Evolutionary conservation across 331 rosid genomes (phyloP), one percentile per base, ranked within the genome.

Genomic region (Pyracantha coccinea): DNA sequence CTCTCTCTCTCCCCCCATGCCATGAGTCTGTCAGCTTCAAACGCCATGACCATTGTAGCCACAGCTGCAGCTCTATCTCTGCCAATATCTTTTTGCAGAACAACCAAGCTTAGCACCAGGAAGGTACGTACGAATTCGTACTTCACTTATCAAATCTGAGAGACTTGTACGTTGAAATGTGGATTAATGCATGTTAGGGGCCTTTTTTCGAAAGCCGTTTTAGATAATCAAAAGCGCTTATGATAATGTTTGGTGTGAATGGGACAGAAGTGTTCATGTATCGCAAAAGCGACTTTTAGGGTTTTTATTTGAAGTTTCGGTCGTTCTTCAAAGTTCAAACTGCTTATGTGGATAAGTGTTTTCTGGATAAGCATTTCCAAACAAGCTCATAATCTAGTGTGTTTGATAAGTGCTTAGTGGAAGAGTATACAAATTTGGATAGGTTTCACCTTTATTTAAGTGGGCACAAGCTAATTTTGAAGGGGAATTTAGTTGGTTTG

Each of bases 61-160:
- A 88, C 97, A 52, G 97, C 97, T 64, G 86, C 96, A 32, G 87
- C 92, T 83, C 89, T 88, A 38, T 78, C 96, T 33, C 73, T 89
- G 53, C 97, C 99, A 0, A 68, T 86, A 31, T 84, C 88, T 28
- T 73, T 77, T 17, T 66, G 70, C 67, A 84, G 83, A 86, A 77
- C 97, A 2, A 77, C 90, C n/a, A 90, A 84, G 79, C 82, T 92
- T 60, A 86, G 85, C 76, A 41, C 83, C 70, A 95, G 45, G 65
- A 92, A 75, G 97, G 97, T 94, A 75, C 31, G 97, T 94, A 75
- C 31, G 20, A 4, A 27, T 52, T 52, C 57, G 7, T 0, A 52
- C 57, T 6, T 6, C 16, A 41, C 50, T 44, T 44, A 17, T 52
- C 57, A 52, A 52, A 2, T 17, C 8, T 52, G 8, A 17, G 57